Conservation (phyloP, 2,329 filamentous ascomycete species). For the Pyricularia sp. region DNA sequence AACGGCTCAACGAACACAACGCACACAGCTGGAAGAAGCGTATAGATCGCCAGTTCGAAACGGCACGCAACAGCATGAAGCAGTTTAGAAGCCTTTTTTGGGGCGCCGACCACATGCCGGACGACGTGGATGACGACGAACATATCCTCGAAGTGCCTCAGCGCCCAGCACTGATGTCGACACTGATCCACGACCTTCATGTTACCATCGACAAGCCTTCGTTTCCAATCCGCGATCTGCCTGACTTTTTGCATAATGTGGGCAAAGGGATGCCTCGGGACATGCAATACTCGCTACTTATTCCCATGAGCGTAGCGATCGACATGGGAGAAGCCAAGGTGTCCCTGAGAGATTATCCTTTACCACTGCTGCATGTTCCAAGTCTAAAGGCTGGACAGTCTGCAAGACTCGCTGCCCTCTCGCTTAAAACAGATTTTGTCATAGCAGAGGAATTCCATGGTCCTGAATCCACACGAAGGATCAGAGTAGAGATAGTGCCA, state of each 20-base stretch:
- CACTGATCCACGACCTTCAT: slow-evolving; percentile 75
- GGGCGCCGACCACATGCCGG: slow-evolving; percentile 70
- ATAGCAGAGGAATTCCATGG: slow-evolving; percentile 90
- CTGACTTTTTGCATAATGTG: slow-evolving; percentile 75
- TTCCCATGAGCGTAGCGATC: slow-evolving; percentile 84
- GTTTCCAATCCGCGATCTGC: slow-evolving; percentile 73
- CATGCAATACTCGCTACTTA: slow-evolving; percentile 80
- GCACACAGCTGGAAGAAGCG: slow-evolving; percentile 85
- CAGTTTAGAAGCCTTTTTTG: slow-evolving; percentile 74
- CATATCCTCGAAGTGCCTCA: slow-evolving; percentile 78
- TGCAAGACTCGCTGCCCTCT: slow-evolving; percentile 69
- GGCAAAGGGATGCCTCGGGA: slow-evolving; percentile 95
- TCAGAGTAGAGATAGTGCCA: slow-evolving; percentile 77
- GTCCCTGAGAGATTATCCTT: slow-evolving; percentile 84
- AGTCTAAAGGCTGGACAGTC: slow-evolving; percentile 72
- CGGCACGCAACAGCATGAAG: slow-evolving; percentile 64
- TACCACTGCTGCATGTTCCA: slow-evolving; percentile 86
- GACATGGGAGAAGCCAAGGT: slow-evolving; percentile 84
- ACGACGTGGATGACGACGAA: slow-evolving; percentile 75
- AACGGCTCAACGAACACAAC: slow-evolving; percentile 70
- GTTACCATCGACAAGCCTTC: slow-evolving; percentile 85
- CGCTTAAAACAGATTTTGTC: slow-evolving; percentile 83
- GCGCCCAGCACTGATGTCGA: slow-evolving; percentile 72
- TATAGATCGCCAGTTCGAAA: slow-evolving; percentile 66
- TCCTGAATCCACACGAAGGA: slow-evolving; percentile 66